Evolutionary conservation across 129 eudicot genomes (phyloP).

Genomic region (Tagetes patula): DNA sequence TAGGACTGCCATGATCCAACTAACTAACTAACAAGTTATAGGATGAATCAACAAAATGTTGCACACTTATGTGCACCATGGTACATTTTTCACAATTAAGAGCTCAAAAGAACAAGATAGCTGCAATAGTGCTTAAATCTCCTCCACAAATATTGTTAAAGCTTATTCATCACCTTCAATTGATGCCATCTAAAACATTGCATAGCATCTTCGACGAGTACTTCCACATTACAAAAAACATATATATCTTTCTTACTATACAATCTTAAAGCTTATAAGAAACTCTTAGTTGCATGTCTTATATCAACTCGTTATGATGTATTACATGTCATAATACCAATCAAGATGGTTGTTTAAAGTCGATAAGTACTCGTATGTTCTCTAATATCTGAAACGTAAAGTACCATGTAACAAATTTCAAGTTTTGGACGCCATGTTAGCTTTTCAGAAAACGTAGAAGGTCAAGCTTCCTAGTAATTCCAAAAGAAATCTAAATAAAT

Average conservation of each 20-base stretch:
- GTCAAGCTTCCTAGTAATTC: conserved; percentile 7
- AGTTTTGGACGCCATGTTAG: neutral
- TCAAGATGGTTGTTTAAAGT: conserved; percentile 12
- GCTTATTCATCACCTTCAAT: conserved; percentile 6
- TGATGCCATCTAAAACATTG: neutral
- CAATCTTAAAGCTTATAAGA: neutral
- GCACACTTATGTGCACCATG: conserved; percentile 3
- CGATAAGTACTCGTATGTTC: neutral
- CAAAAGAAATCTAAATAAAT: neutral
- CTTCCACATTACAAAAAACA: neutral
- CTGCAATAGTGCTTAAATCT: neutral
- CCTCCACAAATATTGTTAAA: neutral
- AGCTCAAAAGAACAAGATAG: conserved; percentile 13
- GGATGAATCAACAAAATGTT: neutral
- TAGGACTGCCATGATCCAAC: conserved; percentile 2
- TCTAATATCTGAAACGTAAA: conserved; percentile 13
- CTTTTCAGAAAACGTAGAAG: conserved; percentile 7
- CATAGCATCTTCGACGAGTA: neutral
- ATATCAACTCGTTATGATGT: neutral
- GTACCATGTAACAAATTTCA: neutral
- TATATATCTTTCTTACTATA: conserved; percentile 4
- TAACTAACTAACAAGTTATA: conserved; percentile 2
- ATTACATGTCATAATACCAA: conserved; percentile 6
- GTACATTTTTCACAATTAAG: conserved; percentile 14
- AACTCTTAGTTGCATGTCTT: conserved; percentile 2